These are phyloP conservation scores for Discostella stelligera DNA, from an alignment of 352 stramenopile genomes.

Conservation along the genomic window DNA sequence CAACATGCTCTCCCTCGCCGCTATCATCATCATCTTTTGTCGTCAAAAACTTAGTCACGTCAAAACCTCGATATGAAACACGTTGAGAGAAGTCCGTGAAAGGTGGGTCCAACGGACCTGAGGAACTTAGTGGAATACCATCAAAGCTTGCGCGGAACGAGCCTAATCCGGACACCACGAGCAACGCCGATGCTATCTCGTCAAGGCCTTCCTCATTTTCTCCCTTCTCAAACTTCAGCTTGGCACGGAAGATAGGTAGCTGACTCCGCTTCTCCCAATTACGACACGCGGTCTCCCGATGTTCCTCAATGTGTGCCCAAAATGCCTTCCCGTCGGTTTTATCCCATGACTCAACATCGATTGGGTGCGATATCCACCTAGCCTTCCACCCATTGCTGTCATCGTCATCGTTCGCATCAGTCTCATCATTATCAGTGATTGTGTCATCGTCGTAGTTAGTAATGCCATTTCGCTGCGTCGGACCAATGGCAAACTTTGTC, in stretches of 20 bases:
- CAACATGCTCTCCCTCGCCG: slow-evolving; percentile 35
- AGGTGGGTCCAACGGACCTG: slow-evolving; percentile 52
- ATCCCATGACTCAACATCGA: slow-evolving; percentile 36
- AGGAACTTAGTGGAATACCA: slow-evolving; percentile 37
- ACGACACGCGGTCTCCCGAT: slow-evolving; percentile 28
- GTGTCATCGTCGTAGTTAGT: neutral
- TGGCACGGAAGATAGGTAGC: slow-evolving; percentile 42
- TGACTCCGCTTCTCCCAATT: slow-evolving; percentile 51
- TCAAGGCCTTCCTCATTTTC: slow-evolving; percentile 7
- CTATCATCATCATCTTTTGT: slow-evolving; percentile 1
- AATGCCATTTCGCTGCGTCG: slow-evolving; percentile 1
- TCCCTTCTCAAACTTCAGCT: neutral
- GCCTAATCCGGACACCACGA: slow-evolving; percentile 49
- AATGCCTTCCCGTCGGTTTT: slow-evolving; percentile 34
- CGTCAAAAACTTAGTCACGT: slow-evolving; percentile 50
- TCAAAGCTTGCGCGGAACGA: slow-evolving; percentile 51
- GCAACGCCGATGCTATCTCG: slow-evolving; percentile 33
- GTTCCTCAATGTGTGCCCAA: slow-evolving; percentile 23
- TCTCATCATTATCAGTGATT: neutral
- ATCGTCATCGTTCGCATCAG: neutral
- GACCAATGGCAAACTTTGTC: slow-evolving; percentile 51
- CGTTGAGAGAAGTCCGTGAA: slow-evolving; percentile 55
- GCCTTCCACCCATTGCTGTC: slow-evolving; percentile 20
- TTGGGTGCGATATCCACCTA: slow-evolving; percentile 51
- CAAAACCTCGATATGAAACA: slow-evolving; percentile 55